phyloP scores from a whole-genome alignment of 1,284 basidiomycete genomes.

The Cerrena zonata region DNA sequence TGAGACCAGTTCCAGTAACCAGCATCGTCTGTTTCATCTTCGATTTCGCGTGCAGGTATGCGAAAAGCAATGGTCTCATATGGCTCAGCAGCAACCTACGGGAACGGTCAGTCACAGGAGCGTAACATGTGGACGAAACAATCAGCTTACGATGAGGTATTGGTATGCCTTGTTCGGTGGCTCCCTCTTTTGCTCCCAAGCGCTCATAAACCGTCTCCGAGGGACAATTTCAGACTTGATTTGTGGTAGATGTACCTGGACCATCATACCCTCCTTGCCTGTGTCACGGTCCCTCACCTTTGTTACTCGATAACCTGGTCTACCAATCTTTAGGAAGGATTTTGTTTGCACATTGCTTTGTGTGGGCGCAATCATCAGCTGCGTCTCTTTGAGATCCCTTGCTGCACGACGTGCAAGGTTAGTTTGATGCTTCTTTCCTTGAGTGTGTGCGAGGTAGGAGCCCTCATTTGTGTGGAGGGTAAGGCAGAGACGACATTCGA shows the following conservation, averaged over 20 bases:
- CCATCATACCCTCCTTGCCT: constrained; percentile 88
- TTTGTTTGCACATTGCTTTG: constrained; percentile 78
- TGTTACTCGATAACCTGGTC: constrained; percentile 89
- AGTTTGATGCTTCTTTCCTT: constrained; percentile 99
- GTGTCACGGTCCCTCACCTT: constrained; percentile 78
- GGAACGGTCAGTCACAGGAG: constrained; percentile 7
- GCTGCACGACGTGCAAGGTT: constrained; percentile 95
- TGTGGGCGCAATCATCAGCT: constrained; percentile 77
- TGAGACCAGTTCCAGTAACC: constrained; percentile 93
- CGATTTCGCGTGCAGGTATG: constrained; percentile 95
- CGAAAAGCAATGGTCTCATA: constrained; percentile 99
- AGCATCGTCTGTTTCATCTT: constrained; percentile 85
- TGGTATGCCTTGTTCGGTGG: constrained; percentile 93
- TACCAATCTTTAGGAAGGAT: constrained; percentile 94
- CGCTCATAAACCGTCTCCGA: constrained; percentile 91
- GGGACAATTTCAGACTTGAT: constrained; percentile 85
- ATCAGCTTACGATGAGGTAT: constrained; percentile 81
- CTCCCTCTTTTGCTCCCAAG: constrained; percentile 96
- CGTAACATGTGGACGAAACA: constrained; percentile 1
- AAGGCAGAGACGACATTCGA: constrained; percentile 96
- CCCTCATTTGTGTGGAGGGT: constrained; percentile 99
- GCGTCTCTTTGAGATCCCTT: constrained; percentile 87
- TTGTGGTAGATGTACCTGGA: constrained; percentile 93
- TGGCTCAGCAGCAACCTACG: constrained; percentile 92
- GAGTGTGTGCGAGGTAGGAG: constrained; percentile 97